A percentile compares a stretch with the other conserved stretches of the same genome.
phyloP scores from a whole-genome alignment of 2,329 filamentous ascomycete species.

The Claviceps sp. region DNA sequence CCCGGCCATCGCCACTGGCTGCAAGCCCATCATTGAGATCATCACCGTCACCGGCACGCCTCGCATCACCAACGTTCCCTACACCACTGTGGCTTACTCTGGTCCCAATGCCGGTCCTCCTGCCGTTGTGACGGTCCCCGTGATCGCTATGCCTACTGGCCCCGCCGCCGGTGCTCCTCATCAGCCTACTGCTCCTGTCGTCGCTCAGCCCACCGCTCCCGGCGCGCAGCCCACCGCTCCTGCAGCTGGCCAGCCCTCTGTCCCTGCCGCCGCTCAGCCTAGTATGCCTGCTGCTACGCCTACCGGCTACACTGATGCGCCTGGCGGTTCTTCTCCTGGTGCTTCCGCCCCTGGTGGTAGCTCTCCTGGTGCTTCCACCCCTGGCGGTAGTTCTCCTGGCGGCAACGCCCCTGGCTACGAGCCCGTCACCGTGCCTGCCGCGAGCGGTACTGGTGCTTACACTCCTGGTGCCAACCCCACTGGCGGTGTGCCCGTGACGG shows the following conservation, averaged over 20 bases:
- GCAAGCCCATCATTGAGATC: conserved; percentile 50
- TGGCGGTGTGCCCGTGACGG: conserved; percentile 22
- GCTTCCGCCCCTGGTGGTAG: background rate
- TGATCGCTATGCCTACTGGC: conserved; percentile 34
- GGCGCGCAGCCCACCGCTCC: conserved; percentile 4
- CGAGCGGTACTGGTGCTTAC: conserved; percentile 21
- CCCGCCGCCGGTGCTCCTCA: conserved; percentile 7
- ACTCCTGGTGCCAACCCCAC: conserved; percentile 18
- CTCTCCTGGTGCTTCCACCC: background rate
- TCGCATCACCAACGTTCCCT: conserved; percentile 32
- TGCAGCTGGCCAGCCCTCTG: background rate
- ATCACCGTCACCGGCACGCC: conserved; percentile 40
- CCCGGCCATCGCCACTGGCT: conserved; percentile 71
- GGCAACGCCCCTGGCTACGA: background rate
- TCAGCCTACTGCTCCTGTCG: conserved; percentile 3
- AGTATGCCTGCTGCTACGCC: background rate
- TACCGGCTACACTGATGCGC: background rate
- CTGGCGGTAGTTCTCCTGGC: background rate
- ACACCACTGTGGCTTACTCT: conserved; percentile 37
- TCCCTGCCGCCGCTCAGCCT: background rate
- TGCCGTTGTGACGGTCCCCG: conserved; percentile 39
- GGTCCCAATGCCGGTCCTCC: conserved; percentile 29
- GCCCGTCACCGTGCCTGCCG: conserved; percentile 9
- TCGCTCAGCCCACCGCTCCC: conserved; percentile 4
- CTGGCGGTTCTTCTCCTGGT: background rate